phyloP scores from a whole-genome alignment of 441 rosid species.

The Erodium chrysanthum region DNA sequence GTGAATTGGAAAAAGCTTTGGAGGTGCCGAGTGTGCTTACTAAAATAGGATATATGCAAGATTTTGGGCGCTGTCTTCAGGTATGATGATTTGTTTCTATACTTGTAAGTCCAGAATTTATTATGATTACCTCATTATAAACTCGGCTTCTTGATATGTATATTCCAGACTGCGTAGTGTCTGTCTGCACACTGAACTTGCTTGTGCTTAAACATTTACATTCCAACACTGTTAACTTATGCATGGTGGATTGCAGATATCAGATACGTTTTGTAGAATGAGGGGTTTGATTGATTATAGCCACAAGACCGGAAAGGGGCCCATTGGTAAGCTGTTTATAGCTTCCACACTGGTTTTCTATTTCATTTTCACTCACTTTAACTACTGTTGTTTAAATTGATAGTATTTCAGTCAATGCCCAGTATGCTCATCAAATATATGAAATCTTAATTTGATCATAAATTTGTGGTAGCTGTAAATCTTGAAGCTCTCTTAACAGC shows the following conservation, averaged over 20 bases:
- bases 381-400: neutral
- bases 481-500: too few relatives aligned
- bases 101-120: neutral
- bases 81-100: constrained; percentile 14
- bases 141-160: neutral
- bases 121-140: neutral
- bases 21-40: constrained; percentile 34
- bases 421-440: neutral
- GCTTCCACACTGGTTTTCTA: neutral
- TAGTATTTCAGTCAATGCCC: neutral
- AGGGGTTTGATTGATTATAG: constrained; percentile 36
- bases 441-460: neutral
- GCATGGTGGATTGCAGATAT: constrained; percentile 26
- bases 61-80: constrained; percentile 40
- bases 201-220: too few relatives aligned
- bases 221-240: constrained; percentile 2
- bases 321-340: constrained; percentile 29
- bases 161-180: neutral
- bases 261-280: constrained; percentile 39
- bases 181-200: too few relatives aligned
- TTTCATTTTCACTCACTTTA: constrained; percentile 7
- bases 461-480: neutral
- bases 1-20: constrained; percentile 37
- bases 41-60: constrained; percentile 37
- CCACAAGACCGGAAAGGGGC: constrained; percentile 28